Percentiles rank a stretch among this genome's conserved stretches.
Evolutionary conservation across 768 basidiomycete genomes (phyloP).

Genomic region (Dendrothele bispora): DNA sequence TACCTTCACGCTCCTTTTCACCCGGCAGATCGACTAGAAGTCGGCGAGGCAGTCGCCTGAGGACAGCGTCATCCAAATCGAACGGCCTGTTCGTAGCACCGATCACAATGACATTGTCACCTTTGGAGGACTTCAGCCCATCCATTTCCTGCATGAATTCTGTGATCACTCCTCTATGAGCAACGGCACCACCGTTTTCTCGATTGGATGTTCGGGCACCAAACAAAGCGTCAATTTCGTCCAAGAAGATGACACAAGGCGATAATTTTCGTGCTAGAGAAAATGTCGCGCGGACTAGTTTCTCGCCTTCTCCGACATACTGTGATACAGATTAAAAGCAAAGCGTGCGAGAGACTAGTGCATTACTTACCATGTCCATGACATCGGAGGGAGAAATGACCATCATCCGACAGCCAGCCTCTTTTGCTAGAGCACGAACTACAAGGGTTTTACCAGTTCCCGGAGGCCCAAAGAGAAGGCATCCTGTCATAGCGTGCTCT

Average conservation of each 20-base stretch:
- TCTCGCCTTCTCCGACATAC: conserved; percentile 91
- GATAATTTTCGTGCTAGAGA: conserved; percentile 81
- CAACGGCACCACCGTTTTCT: conserved; percentile 76
- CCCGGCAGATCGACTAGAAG: conserved; percentile 89
- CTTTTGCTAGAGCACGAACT: conserved; percentile 87
- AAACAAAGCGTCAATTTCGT: conserved; percentile 93
- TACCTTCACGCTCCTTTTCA: conserved; percentile 81
- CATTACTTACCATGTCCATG: conserved; percentile 82
- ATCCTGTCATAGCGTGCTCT: conserved; percentile 89
- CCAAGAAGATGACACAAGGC: conserved; percentile 92
- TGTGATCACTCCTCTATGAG: conserved; percentile 85
- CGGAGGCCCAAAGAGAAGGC: conserved; percentile 89
- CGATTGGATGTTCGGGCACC: conserved; percentile 79
- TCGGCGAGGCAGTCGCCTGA: conserved; percentile 84
- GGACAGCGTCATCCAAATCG: conserved; percentile 88
- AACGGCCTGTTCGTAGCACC: conserved; percentile 94
- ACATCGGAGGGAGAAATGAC: conserved; percentile 90
- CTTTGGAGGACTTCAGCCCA: conserved; percentile 76
- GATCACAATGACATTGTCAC: conserved; percentile 85
- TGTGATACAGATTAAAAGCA: conserved; percentile 23
- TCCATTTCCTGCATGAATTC: conserved; percentile 99
- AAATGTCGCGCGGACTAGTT: conserved; percentile 88
- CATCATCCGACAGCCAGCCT: conserved; percentile 93
- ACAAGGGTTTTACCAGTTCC: conserved; percentile 91
- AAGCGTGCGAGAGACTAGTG: background rate